Base-by-base conservation (phyloP, 2,329 filamentous ascomycete species). In the Didymella glomerata region DNA sequence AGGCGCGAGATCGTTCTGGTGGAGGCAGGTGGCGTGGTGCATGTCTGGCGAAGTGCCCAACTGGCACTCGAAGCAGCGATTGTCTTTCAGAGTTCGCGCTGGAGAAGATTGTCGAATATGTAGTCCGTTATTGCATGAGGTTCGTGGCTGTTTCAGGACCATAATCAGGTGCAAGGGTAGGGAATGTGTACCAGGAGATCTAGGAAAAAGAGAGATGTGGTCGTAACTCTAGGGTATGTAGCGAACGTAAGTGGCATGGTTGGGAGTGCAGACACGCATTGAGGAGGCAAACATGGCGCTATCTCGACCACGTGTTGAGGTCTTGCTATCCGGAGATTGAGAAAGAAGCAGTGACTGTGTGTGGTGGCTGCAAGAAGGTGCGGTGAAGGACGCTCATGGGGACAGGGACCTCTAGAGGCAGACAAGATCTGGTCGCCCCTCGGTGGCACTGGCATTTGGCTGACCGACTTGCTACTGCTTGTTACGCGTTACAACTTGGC, bases 1-100 rank as follows among this genome's bases (percentile, higher is more conserved):
- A 45, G 66, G 67, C 38, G 62, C 54, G 32, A 72, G 69, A 1
- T 66, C 58, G 11, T 54, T 64, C n/a, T 62, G 61, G n/a, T 64
- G 64, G 28, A 47, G 44, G 61, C 62, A 65, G 34, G 63, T 44
- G 42, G 44, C 34, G 18, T 61, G 49, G 27, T 58, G 48, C 24
- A 47, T 55, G 30, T 47, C 54, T 6, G 60, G 47, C 20, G 34
- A 25, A 49, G 48, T 49, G 27, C 36, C 45, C 16, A 55, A 48
- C 7, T 49, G 64, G 42, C 62, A 65, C 27, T 69, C 57, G 9
- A 55, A 30, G 48, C 64, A 62, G 41, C 55, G 56, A 22, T 54
- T 50, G 44, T 62, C 48, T 44, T 61, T 68, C 14, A 32, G 41
- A 2, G 56, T 38, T 34, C 46, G 66, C 16, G 51, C 28, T 18